phyloP scores from a whole-genome alignment of 768 basidiomycete species.

The Tremella fuciformis region DNA sequence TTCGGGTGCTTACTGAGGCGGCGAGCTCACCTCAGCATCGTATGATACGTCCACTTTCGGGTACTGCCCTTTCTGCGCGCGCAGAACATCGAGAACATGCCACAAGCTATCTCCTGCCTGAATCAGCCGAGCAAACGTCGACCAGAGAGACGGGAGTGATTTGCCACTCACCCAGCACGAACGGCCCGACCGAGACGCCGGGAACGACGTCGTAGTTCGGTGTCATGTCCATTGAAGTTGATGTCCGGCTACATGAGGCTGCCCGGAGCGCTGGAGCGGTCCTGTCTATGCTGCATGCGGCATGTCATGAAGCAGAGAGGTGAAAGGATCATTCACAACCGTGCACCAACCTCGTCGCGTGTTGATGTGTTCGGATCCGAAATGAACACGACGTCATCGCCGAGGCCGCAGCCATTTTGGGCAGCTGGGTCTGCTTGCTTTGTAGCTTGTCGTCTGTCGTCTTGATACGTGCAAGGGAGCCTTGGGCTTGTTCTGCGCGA shows the following conservation, averaged over 20 bases:
- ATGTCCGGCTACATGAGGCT: too few relatives aligned
- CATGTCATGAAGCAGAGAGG: too few relatives aligned
- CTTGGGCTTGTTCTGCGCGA: neutral
- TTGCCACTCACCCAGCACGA: slow-evolving; percentile 39
- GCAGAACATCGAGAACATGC: slow-evolving; percentile 44
- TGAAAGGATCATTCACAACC: too few relatives aligned
- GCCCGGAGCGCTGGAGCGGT: too few relatives aligned
- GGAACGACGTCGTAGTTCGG: slow-evolving; percentile 38
- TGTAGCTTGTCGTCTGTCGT: too few relatives aligned
- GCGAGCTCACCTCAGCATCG: neutral
- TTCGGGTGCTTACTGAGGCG: neutral
- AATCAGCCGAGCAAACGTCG: neutral
- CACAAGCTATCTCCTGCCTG: slow-evolving; percentile 43
- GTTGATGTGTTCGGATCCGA: too few relatives aligned
- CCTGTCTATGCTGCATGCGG: too few relatives aligned
- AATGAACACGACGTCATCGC: too few relatives aligned
- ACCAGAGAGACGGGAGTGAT: neutral
- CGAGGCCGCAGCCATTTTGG: too few relatives aligned
- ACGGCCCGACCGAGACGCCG: slow-evolving; percentile 32
- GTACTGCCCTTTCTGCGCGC: slow-evolving; percentile 33
- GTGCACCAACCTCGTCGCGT: too few relatives aligned
- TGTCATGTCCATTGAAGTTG: slow-evolving; percentile 15
- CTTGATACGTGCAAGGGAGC: too few relatives aligned
- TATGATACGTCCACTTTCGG: slow-evolving; percentile 19
- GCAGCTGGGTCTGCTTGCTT: too few relatives aligned